Evolutionary conservation across 495 filamentous ascomycete genomes (phyloP), one percentile per base, ranked within the genome.

Genomic region (Penicillium pulvis): DNA sequence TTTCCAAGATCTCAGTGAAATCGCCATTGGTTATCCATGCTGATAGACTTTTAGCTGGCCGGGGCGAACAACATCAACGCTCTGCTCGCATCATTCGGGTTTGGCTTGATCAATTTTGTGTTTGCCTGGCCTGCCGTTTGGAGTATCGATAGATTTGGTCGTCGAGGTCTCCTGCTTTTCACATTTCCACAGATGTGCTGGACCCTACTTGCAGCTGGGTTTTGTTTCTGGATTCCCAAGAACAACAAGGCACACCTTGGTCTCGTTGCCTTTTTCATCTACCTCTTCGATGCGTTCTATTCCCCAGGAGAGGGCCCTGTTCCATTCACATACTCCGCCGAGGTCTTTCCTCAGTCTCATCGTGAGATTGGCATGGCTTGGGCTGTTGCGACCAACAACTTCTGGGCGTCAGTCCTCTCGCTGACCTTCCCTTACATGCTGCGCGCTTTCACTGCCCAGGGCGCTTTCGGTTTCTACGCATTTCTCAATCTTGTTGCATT

Each of bases 151-250:
- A 92, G 88, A 10, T 93, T 86, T 49, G 91, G 91, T 10, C 87
- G 91, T 35, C 84, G 91, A 23, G 78, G 79, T 16, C 80, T 96
- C 1, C 81, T 94, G 1, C 82, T 94, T 6, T 90, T 92, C 70
- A 96, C 91, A 11, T 93, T 93, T 71, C 91, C 91, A 0, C 80
- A 92, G 45, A 93, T 94, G 90, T 85, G 80, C 35, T 90, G 88
- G 87, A 88, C 87, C 24, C 74, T 93, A 10, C 78, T 93, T 1
- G 86, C 84, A 3, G 88, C 86, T 2, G 90, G 87, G 0, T 80
- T 92, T 49, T 88, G 79, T 67, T 92, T 85, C 64, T 83, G 85
- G 53, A 86, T 93, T 57, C 85, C 86, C 0, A 49, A 62, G 2
- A 41, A 58, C 10, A 78, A 55, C 48, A 71, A 57, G 1, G 82